These are phyloP conservation scores for Vitis vinifera DNA, from an alignment of 164 flowering plant species.

Conservation along the genomic window DNA sequence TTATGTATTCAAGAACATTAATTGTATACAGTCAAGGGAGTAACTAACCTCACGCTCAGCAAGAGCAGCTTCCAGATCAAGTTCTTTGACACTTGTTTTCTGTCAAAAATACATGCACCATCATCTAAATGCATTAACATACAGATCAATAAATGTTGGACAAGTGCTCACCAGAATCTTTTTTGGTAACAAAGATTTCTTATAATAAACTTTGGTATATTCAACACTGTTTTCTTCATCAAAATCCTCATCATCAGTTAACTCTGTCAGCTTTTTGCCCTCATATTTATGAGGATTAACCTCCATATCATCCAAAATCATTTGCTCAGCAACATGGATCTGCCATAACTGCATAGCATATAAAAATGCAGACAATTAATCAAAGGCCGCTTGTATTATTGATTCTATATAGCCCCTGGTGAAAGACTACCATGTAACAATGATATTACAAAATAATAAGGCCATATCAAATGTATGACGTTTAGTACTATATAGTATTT, in stretches of 20 bases:
- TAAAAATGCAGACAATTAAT: background rate
- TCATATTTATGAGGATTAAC: constrained; percentile 83
- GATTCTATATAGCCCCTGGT: too few relatives aligned
- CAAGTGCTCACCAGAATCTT: constrained; percentile 56
- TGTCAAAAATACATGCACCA: constrained; percentile 26
- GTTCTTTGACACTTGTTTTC: constrained; percentile 85
- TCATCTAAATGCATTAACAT: background rate
- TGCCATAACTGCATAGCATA: constrained; percentile 82
- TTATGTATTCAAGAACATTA: background rate
- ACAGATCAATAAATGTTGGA: background rate
- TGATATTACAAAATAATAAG: too few relatives aligned
- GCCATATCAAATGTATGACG: too few relatives aligned
- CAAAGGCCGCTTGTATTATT: too few relatives aligned
- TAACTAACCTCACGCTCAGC: constrained; percentile 84
- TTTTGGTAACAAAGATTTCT: constrained; percentile 63
- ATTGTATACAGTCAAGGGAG: background rate
- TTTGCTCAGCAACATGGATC: constrained; percentile 89
- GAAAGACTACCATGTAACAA: too few relatives aligned
- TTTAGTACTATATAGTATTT: too few relatives aligned
- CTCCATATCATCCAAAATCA: constrained; percentile 88
- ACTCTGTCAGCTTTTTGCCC: constrained; percentile 54
- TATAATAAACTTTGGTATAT: constrained; percentile 55
- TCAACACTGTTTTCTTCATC: constrained; percentile 67
- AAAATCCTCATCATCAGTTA: constrained; percentile 57
- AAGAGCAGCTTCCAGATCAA: constrained; percentile 85